A percentile compares a stretch with the other conserved stretches of the same genome.
Evolutionary conservation across 768 basidiomycete genomes (phyloP).

Genomic region (Rhodotorula taiwanensis): DNA sequence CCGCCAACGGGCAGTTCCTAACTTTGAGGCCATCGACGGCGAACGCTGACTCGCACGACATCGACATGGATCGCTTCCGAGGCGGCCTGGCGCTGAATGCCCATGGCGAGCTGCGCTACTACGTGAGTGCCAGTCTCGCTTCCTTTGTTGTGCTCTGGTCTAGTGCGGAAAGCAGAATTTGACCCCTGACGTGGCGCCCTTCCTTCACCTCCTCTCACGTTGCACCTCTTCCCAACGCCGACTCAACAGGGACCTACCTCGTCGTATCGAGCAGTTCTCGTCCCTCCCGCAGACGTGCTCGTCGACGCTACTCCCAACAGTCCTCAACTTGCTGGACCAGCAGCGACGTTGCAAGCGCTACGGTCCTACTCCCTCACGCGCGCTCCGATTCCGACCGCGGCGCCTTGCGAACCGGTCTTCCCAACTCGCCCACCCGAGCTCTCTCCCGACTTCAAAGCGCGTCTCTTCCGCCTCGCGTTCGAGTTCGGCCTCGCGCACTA

Average conservation of each 20-base stretch:
- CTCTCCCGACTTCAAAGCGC: conserved; percentile 8
- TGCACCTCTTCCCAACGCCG: no score
- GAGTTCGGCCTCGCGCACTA: conserved; percentile 32
- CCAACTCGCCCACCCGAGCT: conserved; percentile 28
- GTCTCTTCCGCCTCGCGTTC: conserved; percentile 27
- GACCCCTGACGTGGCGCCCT: no score
- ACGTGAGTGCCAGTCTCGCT: background rate
- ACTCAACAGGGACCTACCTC: conserved; percentile 6
- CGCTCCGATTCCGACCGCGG: conserved; percentile 18
- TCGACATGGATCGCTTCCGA: conserved; percentile 18
- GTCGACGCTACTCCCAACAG: conserved; percentile 17
- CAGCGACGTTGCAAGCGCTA: conserved; percentile 12
- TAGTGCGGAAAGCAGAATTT: background rate
- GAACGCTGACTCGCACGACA: background rate
- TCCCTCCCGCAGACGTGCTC: no score
- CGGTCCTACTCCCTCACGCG: conserved; percentile 24
- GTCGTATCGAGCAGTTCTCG: conserved; percentile 26
- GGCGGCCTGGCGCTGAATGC: conserved; percentile 23
- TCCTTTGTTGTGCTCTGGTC: background rate
- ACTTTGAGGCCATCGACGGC: no score
- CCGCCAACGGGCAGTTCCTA: no score
- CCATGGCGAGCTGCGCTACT: conserved; percentile 21
- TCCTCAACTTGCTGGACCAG: conserved; percentile 1
- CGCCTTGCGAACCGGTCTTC: conserved; percentile 11
- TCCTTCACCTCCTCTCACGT: background rate